A percentile compares a stretch with the other conserved stretches of the same genome.
phyloP scores from a whole-genome alignment of 108 stramenopile species.

The Nitzschia inconspicua region DNA sequence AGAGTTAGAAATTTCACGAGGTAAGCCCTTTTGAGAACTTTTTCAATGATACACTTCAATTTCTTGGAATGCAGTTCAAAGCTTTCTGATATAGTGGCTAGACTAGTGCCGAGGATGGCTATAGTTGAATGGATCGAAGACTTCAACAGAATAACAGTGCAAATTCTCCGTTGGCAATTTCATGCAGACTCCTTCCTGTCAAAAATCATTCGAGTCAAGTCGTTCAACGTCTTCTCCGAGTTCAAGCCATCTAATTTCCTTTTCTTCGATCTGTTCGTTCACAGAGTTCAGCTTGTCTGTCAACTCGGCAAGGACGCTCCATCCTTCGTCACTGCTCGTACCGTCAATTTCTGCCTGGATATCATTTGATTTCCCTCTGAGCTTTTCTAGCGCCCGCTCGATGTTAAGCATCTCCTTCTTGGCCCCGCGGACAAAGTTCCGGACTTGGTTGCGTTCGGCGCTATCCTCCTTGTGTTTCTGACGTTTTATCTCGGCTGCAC shows the following conservation, averaged over 20 bases:
- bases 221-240: constrained; percentile 56
- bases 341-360: constrained; percentile 55
- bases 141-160: too few relatives aligned
- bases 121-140: too few relatives aligned
- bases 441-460: constrained; percentile 47
- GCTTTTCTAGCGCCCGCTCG: constrained; percentile 61
- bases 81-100: too few relatives aligned
- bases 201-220: constrained; percentile 18
- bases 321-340: constrained; percentile 56
- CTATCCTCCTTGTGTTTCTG: constrained; percentile 65
- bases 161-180: too few relatives aligned
- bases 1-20: too few relatives aligned
- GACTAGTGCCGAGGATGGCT: too few relatives aligned
- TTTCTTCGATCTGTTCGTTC: constrained; percentile 69
- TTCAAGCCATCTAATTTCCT: constrained; percentile 80
- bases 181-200: too few relatives aligned
- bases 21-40: too few relatives aligned
- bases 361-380: constrained; percentile 42
- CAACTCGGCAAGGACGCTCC: constrained; percentile 77
- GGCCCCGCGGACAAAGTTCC: constrained; percentile 57
- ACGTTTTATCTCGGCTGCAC: constrained; percentile 33
- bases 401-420: constrained; percentile 65
- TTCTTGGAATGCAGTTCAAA: too few relatives aligned
- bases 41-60: too few relatives aligned
- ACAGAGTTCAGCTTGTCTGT: constrained; percentile 56